Conservation (phyloP, 345 rosid species). For the Eucalyptus erythrocorys region DNA sequence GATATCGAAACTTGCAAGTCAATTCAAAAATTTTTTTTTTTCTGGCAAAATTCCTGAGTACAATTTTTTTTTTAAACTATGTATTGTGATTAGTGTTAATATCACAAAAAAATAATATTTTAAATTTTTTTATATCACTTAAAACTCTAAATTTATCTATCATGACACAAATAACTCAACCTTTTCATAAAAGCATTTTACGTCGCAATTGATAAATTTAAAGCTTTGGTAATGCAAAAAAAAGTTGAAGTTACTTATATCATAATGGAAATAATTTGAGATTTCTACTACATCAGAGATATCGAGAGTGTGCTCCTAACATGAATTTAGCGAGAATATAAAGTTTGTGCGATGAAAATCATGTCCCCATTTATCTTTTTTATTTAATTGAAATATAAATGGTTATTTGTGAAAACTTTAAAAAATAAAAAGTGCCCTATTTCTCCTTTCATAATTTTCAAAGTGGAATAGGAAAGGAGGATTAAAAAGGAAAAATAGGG, state of each 20-base stretch:
- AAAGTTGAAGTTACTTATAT: not conserved
- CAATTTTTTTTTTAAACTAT: not conserved
- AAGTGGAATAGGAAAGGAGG: not conserved
- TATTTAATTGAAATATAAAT: not conserved
- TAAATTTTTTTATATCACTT: fast-evolving
- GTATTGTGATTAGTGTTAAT: not conserved
- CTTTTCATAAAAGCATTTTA: too few relatives aligned
- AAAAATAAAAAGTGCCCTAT: not conserved
- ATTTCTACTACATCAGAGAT: not conserved
- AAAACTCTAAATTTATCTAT: too few relatives aligned
- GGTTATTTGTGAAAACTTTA: not conserved
- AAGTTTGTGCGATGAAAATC: not conserved
- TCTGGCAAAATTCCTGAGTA: not conserved
- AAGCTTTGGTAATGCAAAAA: not conserved
- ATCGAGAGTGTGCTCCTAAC: not conserved
- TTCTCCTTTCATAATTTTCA: not conserved
- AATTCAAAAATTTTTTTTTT: not conserved
- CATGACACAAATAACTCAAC: too few relatives aligned
- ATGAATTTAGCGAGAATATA: not conserved
- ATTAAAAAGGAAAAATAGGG: not conserved
- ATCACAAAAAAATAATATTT: too few relatives aligned
- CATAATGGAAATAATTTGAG: not conserved
- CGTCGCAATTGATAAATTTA: too few relatives aligned
- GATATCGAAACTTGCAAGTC: not conserved
- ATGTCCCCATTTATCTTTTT: not conserved